Percentiles rank a stretch among this genome's conserved stretches.
phyloP scores from a whole-genome alignment of 306 rosid species.

The Fragaria vesca region DNA sequence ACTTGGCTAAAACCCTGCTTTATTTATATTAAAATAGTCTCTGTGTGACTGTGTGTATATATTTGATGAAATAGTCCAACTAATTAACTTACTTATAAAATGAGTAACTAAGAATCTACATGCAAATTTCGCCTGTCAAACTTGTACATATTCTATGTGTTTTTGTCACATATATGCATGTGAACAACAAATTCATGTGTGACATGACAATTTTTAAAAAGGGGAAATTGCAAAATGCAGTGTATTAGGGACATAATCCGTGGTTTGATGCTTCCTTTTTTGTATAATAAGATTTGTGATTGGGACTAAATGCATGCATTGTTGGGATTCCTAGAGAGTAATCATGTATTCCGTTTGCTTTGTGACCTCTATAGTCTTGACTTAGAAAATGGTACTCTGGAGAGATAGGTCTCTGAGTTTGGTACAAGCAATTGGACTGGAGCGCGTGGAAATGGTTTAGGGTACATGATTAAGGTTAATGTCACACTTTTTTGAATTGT shows the following conservation, averaged over 20 bases:
- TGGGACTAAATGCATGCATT: background rate
- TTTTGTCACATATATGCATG: background rate
- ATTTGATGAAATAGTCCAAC: too few species aligned
- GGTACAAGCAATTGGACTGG: background rate
- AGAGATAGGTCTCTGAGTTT: background rate
- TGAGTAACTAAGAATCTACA: background rate
- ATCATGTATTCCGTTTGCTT: background rate
- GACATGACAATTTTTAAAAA: background rate
- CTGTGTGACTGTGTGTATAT: background rate
- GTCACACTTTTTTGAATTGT: background rate
- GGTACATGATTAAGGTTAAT: background rate
- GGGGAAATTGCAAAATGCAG: background rate
- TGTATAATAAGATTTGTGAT: background rate
- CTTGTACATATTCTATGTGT: background rate
- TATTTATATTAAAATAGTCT: background rate
- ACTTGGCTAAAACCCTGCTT: background rate
- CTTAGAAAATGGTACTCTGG: background rate
- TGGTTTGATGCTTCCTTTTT: background rate
- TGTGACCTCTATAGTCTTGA: background rate
- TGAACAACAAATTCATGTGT: slow-evolving; percentile 17
- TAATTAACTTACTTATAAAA: too few species aligned
- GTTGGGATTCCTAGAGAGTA: slow-evolving; percentile 1
- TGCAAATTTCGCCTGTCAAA: background rate
- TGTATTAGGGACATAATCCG: slow-evolving; percentile 35
- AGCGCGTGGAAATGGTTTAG: slow-evolving; percentile 3